Base-by-base conservation (phyloP, 2,329 filamentous ascomycete species). In the Teratosphaeria zuluensis region DNA sequence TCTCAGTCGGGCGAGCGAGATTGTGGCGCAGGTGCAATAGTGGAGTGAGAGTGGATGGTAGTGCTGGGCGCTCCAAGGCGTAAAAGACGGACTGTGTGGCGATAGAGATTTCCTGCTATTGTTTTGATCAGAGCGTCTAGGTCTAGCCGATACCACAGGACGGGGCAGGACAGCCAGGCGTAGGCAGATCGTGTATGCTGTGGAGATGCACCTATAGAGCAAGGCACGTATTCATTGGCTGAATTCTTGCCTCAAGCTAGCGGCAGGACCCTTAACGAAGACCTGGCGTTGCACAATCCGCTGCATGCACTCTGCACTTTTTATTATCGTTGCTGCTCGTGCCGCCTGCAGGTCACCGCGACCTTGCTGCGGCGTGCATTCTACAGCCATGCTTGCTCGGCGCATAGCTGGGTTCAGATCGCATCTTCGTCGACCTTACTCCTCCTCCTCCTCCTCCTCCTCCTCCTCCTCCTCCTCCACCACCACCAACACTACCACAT, bases 1-100 rank as follows among this genome's bases (percentile, higher is more conserved):
- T 58, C 80, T 99, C 70, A 78, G 82, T 66, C 88, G 89, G 75
- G 94, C 94, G 59, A 94, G 86, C 75, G 94, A 99, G 80, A 97
- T 99, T 77, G 94, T 99, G 73, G 92, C 90, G 76, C 83, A 86
- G 68, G 84, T 87, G 61, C 82, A 84, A 74, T 84, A 73, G 67
- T 48, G 4, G n/a, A 24, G 8, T 12, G 19, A 9, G 48, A 12
- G 19, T 52, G 48, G 9, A 4, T 52, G 48, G 9, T 52, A 7
- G 48, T 30, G 48, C 9, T 28, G 24, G 24, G 24, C 24, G 24
- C 24, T 2, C 24, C 5, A 11, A 42, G 11, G 35, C 35, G 35
- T 28, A 42, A 16, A 2, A 42, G n/a, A 16, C 35, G 42, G 19
- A 48, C 5, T n/a, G 42, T n/a, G 5, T 19, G 42, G 42, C 42